Conservation (phyloP, 2,329 filamentous ascomycete genomes). For the Coniochaeta ligniaria region DNA sequence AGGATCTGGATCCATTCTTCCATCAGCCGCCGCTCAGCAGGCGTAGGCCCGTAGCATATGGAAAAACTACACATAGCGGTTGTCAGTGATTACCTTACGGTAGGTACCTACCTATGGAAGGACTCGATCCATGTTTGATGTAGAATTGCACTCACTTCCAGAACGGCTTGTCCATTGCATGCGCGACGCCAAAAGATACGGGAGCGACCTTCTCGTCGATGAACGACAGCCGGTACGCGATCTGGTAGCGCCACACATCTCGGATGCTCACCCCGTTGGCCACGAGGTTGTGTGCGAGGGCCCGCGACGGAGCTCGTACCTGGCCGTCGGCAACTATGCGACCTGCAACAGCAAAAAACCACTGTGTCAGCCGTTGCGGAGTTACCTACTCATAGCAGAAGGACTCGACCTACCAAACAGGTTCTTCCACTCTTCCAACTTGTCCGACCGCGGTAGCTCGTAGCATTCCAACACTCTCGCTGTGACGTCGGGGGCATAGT, state of each 20-base stretch:
- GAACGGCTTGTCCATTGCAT: background rate
- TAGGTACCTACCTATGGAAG: too few relatives aligned
- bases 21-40: background rate
- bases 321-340: conserved; percentile 1
- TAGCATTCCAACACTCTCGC: background rate
- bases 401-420: background rate
- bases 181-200: background rate
- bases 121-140: too few relatives aligned
- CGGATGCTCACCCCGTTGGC: background rate
- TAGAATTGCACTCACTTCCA: conserved; percentile 4
- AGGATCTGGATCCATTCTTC: background rate
- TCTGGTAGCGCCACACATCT: background rate
- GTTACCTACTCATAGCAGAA: background rate
- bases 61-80: background rate
- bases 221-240: background rate
- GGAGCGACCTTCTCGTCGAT: background rate
- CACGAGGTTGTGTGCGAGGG: background rate
- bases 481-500: background rate
- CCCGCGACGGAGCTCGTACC: background rate
- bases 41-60: background rate
- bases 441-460: background rate
- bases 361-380: background rate
- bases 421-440: background rate
- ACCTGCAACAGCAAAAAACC: background rate
- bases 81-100: too few relatives aligned